A percentile compares a stretch with the other conserved stretches of the same genome.
Evolutionary conservation across 2,329 filamentous ascomycete genomes (phyloP).

Genomic region (Exophiala xenobiotica): DNA sequence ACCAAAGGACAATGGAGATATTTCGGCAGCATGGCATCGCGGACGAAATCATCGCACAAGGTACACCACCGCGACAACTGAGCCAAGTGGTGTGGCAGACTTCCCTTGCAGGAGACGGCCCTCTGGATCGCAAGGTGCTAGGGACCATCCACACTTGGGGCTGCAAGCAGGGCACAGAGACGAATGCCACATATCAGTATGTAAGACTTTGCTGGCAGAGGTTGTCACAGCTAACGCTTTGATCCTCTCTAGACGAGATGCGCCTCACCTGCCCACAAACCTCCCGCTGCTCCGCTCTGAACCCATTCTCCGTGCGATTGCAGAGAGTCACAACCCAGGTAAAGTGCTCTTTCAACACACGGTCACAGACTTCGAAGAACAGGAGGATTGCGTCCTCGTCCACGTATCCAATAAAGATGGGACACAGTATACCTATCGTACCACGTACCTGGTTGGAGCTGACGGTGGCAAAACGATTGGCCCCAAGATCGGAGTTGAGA

Average conservation of each 20-base stretch:
- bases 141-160: neutral
- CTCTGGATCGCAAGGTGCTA: neutral
- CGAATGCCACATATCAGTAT: neutral
- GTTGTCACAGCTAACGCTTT: neutral
- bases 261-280: neutral
- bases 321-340: slow-evolving; percentile 33
- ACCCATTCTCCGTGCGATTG: slow-evolving; percentile 34
- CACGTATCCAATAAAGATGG: slow-evolving; percentile 21
- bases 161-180: neutral
- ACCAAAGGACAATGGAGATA: slow-evolving; percentile 30
- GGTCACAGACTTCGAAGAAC: slow-evolving; percentile 1
- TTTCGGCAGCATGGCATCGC: slow-evolving; percentile 35
- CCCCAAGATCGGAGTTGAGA: slow-evolving; percentile 32
- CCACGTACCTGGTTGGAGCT: slow-evolving; percentile 35
- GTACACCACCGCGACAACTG: slow-evolving; percentile 30
- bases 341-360: slow-evolving; percentile 21
- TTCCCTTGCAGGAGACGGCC: slow-evolving; percentile 31
- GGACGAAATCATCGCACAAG: slow-evolving; percentile 29
- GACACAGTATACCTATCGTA: slow-evolving; percentile 18
- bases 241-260: neutral
- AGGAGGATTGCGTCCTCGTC: neutral
- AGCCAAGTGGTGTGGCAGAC: slow-evolving; percentile 35
- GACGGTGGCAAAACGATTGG: slow-evolving; percentile 34
- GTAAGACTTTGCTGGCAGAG: neutral
- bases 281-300: slow-evolving; percentile 24